A percentile compares a stretch with the other conserved stretches of the same genome.
phyloP scores from a whole-genome alignment of 2,329 filamentous ascomycete species.

The Coniochaeta pulveracea region DNA sequence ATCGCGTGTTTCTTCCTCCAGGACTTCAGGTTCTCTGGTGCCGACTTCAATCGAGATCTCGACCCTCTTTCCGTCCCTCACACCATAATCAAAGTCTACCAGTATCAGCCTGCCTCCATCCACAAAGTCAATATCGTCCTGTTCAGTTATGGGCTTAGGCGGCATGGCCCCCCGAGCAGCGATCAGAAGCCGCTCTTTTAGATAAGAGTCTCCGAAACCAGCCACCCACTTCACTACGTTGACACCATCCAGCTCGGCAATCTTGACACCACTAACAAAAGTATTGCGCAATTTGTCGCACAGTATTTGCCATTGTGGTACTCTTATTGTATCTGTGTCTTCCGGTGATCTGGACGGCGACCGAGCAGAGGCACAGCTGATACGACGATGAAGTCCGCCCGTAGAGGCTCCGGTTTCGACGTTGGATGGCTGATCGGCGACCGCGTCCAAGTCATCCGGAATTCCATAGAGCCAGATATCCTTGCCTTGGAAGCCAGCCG shows the following conservation, averaged over 20 bases:
- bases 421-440: slow-evolving; percentile 29
- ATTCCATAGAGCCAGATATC: slow-evolving; percentile 73
- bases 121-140: slow-evolving; percentile 64
- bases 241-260: slow-evolving; percentile 54
- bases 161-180: slow-evolving; percentile 60
- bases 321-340: slow-evolving; percentile 19
- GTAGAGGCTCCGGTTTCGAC: slow-evolving; percentile 16
- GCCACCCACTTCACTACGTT: slow-evolving; percentile 64
- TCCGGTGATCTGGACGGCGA: slow-evolving; percentile 25
- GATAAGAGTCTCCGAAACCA: slow-evolving; percentile 32
- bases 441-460: slow-evolving; percentile 58
- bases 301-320: slow-evolving; percentile 58
- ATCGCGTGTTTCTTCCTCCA: slow-evolving; percentile 65
- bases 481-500: slow-evolving; percentile 60
- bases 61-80: slow-evolving; percentile 39
- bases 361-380: slow-evolving; percentile 28
- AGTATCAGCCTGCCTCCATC: slow-evolving; percentile 66
- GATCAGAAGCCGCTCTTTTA: slow-evolving; percentile 51
- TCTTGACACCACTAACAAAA: slow-evolving; percentile 55
- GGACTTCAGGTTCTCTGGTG: slow-evolving; percentile 52
- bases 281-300: slow-evolving; percentile 60
- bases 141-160: slow-evolving; percentile 46
- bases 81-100: slow-evolving; percentile 60
- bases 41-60: slow-evolving; percentile 66
- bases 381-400: slow-evolving; percentile 22